Base-by-base conservation (phyloP, 1,284 basidiomycete genomes). In the Apiotrichum veenhuisii region DNA sequence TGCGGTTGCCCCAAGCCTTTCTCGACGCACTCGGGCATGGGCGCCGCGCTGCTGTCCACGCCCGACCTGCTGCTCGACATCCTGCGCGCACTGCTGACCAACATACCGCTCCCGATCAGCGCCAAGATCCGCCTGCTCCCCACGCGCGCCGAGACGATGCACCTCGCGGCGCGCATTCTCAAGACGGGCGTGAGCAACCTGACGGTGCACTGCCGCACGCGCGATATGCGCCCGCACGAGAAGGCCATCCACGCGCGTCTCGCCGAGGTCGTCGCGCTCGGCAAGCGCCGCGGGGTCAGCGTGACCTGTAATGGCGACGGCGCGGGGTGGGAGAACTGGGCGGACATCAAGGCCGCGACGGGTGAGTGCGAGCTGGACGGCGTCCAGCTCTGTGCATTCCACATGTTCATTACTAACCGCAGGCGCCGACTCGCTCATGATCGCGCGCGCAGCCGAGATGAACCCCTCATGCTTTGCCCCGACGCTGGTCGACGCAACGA, bases 271-370 rank as follows among this genome's bases (percentile, higher is more conserved):
- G 91, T 93, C 11, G 83, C 89, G 8, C 87, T 76, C 12, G 79
- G 75, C 53, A 73, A 68, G 58, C 63, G 64, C 57, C 68, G 71
- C 52, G 86, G 84, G 17, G 82, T 97, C 23, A 87, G 93, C 1
- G 86, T 98, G 15, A 83, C 93, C 36, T 90, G 91, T 77, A 99
- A 99, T 74, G 96, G 96, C 0, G 95, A 99, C 74, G 95, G 91
- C 63, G 80, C 84, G 52, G 87, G 86, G 1, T 87, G 82, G 72
- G 82, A 86, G 57, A 92, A 95, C 68, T 88, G 88, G 50, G 84
- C 85, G 56, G 80, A 84, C 44, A 84, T 96, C 57, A 83, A 87
- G 57, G 79, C 82, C 55, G 75, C 85, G 17, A 96, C 93, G 20
- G 88, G 91, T 85, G 67, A 57, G 71, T 65, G 20, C 27, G 30